These are phyloP conservation scores for Capsella rubella DNA, from an alignment of 441 rosid genomes.

Conservation along the genomic window DNA sequence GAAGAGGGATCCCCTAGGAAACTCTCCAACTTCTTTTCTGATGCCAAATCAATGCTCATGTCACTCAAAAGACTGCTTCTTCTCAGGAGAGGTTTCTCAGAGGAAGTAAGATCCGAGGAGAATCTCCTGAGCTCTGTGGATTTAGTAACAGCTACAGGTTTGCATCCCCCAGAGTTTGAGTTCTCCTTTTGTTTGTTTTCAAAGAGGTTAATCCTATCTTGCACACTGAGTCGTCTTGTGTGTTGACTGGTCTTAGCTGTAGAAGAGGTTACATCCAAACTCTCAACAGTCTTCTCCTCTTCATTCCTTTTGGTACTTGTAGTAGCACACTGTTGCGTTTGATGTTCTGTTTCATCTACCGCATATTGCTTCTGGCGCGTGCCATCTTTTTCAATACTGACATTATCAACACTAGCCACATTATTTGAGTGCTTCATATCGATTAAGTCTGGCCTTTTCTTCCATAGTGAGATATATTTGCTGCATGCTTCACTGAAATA, in stretches of 20 bases:
- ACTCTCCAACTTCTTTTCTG: conserved; percentile 65
- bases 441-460: conserved; percentile 78
- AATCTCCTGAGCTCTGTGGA: conserved; percentile 77
- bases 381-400: conserved; percentile 45
- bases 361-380: conserved; percentile 40
- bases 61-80: conserved; percentile 96
- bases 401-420: conserved; percentile 50
- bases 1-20: conserved; percentile 66
- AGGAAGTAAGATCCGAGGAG: conserved; percentile 76
- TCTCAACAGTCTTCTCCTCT: conserved; percentile 56
- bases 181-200: conserved; percentile 91
- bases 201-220: conserved; percentile 92
- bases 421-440: conserved; percentile 51
- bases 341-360: conserved; percentile 45
- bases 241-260: conserved; percentile 55
- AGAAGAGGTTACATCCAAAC: conserved; percentile 46
- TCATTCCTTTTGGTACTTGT: conserved; percentile 48
- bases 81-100: conserved; percentile 78
- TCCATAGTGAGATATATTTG: conserved; percentile 73
- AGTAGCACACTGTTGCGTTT: conserved; percentile 22
- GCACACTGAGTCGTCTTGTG: conserved; percentile 89
- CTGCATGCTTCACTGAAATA: conserved; percentile 84
- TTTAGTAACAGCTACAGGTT: conserved; percentile 62
- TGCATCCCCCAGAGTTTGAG: conserved; percentile 65
- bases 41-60: conserved; percentile 85